Evolutionary conservation across 306 rosid genomes (phyloP).

Genomic region (Ochetophila trinervis): DNA sequence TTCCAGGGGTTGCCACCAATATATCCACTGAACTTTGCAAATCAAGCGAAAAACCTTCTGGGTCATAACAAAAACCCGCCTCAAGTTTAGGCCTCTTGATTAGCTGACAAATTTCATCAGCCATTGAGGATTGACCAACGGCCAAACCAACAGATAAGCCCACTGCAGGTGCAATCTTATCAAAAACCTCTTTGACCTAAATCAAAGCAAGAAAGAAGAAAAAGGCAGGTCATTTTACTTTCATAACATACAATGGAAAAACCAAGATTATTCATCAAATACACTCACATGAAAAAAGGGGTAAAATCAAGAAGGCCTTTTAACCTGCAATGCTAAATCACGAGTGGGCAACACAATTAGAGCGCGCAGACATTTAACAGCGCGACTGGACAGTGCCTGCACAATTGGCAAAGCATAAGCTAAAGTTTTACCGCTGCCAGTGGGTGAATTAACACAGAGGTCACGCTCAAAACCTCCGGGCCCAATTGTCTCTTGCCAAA

Average conservation of each 20-base stretch:
- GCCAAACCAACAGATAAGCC: slow-evolving; percentile 87
- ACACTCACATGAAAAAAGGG: background rate
- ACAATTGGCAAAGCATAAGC: slow-evolving; percentile 92
- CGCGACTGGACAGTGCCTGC: slow-evolving; percentile 54
- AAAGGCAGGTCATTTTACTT: background rate
- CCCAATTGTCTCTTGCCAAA: slow-evolving; percentile 86
- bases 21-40: slow-evolving; percentile 70
- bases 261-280: no score
- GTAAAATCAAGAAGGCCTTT: background rate
- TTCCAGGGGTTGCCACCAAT: slow-evolving; percentile 92
- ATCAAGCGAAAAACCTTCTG: slow-evolving; percentile 29
- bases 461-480: slow-evolving; percentile 86
- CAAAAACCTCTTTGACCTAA: slow-evolving; percentile 67
- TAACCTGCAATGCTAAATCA: slow-evolving; percentile 87
- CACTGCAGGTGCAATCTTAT: slow-evolving; percentile 63
- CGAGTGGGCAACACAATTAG: slow-evolving; percentile 85
- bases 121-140: slow-evolving; percentile 77
- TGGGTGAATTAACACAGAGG: slow-evolving; percentile 82
- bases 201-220: background rate
- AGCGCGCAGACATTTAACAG: slow-evolving; percentile 63
- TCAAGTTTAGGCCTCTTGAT: slow-evolving; percentile 52
- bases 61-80: slow-evolving; percentile 57
- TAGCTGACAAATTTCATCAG: slow-evolving; percentile 64
- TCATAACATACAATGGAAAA: background rate
- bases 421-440: slow-evolving; percentile 91